Base-by-base conservation (phyloP, 2,329 filamentous ascomycete genomes). In the Alternaria postmessia region DNA sequence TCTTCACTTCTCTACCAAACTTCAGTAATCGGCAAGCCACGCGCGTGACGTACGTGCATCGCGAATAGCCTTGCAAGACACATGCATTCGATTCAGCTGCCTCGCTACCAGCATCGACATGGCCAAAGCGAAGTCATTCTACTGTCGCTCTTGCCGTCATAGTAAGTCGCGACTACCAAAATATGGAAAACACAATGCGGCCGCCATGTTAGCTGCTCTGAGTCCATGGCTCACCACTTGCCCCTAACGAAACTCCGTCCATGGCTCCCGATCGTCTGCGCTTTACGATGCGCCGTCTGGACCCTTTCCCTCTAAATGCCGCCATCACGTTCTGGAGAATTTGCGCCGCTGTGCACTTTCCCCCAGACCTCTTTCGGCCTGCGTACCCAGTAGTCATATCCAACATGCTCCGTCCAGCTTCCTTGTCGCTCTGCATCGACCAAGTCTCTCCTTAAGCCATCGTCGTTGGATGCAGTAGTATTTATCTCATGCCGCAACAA, bases 401-500 rank as follows among this genome's bases (percentile, higher is more conserved):
- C 51, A 51, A 57, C 49, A 66, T 67, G 57, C 59, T 49, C 55
- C 51, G 16, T 36, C 59, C 47, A 22, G 36, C 61, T 57, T 53
- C 52, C 56, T 67, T 38, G 51, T 43, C 49, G 41, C 52, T 64
- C 54, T 55, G 53, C 59, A 66, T 53, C 53, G 55, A 54, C 61
- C 61, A 65, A 56, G 61, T 69, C 70, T 69, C 64, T 75, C 70
- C 67, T 71, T 72, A 67, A 68, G 55, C 64, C 63, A 69, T 68
- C 61, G 63, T 67, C 62, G 64, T 64, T 71, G 68, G 63, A 69
- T 72, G 66, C 67, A 67, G 66, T 69, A 73, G 63, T 78, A 77
- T 75, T 77, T 73, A 77, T 78, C 76, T 68, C 75, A 75, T 76
- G 72, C 68, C 70, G 66, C 67, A 56, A 57, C 60, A 64, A 53